A percentile compares a stretch with the other conserved stretches of the same genome.
phyloP scores from a whole-genome alignment of 2,329 filamentous ascomycete genomes.

The Emericellopsis atlantica region DNA sequence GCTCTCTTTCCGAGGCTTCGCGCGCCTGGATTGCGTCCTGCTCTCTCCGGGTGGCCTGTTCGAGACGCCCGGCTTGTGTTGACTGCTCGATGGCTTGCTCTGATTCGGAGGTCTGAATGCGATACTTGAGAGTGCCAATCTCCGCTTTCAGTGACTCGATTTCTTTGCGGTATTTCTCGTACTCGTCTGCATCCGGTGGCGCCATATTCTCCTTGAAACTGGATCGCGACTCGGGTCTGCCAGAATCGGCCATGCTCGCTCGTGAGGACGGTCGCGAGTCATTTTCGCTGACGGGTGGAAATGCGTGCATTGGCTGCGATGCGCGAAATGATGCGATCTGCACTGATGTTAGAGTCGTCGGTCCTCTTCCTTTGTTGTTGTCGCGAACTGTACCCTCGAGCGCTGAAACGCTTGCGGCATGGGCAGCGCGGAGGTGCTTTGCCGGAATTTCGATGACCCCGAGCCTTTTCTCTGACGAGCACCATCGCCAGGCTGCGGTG shows the following conservation, averaged over 20 bases:
- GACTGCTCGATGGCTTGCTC: constrained; percentile 72
- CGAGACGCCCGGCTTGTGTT: constrained; percentile 71
- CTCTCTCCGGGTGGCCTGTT: constrained; percentile 67
- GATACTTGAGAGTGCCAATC: constrained; percentile 77
- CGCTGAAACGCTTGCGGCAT: constrained; percentile 22
- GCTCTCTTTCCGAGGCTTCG: constrained; percentile 44
- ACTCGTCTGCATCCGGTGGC: constrained; percentile 44
- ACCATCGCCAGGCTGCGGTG: constrained; percentile 17
- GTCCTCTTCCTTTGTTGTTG: constrained; percentile 6
- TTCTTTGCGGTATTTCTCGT: constrained; percentile 41
- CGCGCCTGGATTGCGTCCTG: constrained; percentile 70
- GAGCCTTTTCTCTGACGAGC: constrained; percentile 15
- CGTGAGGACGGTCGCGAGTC: constrained; percentile 23
- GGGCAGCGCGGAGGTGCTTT: constrained; percentile 21
- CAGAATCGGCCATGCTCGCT: constrained; percentile 26
- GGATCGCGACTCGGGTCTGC: constrained; percentile 37
- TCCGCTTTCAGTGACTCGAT: constrained; percentile 80
- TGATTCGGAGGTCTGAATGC: constrained; percentile 74
- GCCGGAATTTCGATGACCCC: constrained; percentile 17
- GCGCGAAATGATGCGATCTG: constrained; percentile 34
- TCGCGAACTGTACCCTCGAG: constrained; percentile 17
- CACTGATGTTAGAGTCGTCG: background rate
- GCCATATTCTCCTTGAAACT: constrained; percentile 49
- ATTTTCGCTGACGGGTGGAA: no score
- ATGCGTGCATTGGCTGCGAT: constrained; percentile 28